These are phyloP conservation scores for Curvularia sp. DNA, from an alignment of 2,329 filamentous ascomycete species.

Conservation along the genomic window DNA sequence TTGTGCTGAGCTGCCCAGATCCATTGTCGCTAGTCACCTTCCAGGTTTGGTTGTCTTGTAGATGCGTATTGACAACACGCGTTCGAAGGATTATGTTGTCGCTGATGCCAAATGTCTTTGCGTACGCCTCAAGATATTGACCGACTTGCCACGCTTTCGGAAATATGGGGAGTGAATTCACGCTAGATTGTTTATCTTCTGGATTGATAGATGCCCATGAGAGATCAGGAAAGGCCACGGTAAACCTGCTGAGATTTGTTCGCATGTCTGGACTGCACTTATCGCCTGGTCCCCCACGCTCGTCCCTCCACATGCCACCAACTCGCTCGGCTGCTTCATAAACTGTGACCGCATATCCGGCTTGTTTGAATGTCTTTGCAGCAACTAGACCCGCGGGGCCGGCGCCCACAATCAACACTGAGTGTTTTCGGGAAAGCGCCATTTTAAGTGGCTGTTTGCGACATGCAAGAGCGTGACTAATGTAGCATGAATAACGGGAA, in stretches of 20 bases:
- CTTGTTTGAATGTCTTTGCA: slow-evolving; percentile 71
- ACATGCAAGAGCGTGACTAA: not conserved
- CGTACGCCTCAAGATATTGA: slow-evolving; percentile 72
- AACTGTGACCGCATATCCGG: slow-evolving; percentile 71
- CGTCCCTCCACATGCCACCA: slow-evolving; percentile 78
- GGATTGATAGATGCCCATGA: slow-evolving; percentile 67
- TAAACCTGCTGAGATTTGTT: slow-evolving; percentile 79
- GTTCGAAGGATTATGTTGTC: slow-evolving; percentile 60
- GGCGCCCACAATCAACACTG: slow-evolving; percentile 54
- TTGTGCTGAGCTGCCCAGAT: slow-evolving; percentile 18
- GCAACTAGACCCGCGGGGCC: slow-evolving; percentile 56
- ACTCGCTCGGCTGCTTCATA: slow-evolving; percentile 71
- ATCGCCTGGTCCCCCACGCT: slow-evolving; percentile 57
- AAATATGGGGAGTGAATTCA: slow-evolving; percentile 63
- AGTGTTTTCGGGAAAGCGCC: slow-evolving; percentile 30
- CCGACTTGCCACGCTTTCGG: slow-evolving; percentile 81
- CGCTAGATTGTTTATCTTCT: slow-evolving; percentile 32
- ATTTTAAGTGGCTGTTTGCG: not conserved
- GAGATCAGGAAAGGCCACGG: slow-evolving; percentile 69
- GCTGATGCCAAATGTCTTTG: slow-evolving; percentile 62
- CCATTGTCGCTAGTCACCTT: slow-evolving; percentile 23
- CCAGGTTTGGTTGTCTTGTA: slow-evolving; percentile 31
- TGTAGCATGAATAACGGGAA: not conserved
- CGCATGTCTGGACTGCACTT: slow-evolving; percentile 67
- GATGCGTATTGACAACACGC: slow-evolving; percentile 42